Evolutionary conservation across 2,329 filamentous ascomycete genomes (phyloP).

Genomic region (Colletotrichum eleusines): DNA sequence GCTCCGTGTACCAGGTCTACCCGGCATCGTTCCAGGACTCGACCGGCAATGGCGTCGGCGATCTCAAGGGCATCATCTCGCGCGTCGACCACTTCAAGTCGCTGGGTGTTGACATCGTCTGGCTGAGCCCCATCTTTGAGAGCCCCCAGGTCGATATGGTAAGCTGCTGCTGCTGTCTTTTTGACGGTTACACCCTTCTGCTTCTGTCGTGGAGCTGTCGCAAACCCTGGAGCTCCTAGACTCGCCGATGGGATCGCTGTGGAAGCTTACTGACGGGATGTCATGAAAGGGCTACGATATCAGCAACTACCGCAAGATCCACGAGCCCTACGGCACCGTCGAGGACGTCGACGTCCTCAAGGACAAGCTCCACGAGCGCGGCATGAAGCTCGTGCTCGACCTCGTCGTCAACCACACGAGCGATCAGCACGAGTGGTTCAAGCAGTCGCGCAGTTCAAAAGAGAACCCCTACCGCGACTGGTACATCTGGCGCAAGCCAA

Average conservation of each 20-base stretch:
- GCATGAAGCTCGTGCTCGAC: slow-evolving; percentile 79
- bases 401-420: slow-evolving; percentile 80
- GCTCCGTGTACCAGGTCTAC: slow-evolving; percentile 71
- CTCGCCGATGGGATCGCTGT: background rate
- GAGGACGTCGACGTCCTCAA: slow-evolving; percentile 75
- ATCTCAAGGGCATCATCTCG: slow-evolving; percentile 69
- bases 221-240: background rate
- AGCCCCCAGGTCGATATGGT: slow-evolving; percentile 74
- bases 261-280: background rate
- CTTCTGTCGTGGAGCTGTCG: background rate
- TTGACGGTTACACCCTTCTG: background rate
- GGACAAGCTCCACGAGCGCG: slow-evolving; percentile 68
- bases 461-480: slow-evolving; percentile 68
- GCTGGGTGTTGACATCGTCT: slow-evolving; percentile 70
- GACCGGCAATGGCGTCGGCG: slow-evolving; percentile 66
- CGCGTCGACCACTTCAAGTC: slow-evolving; percentile 66
- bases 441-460: slow-evolving; percentile 65
- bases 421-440: slow-evolving; percentile 69
- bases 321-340: slow-evolving; percentile 75
- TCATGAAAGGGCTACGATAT: slow-evolving; percentile 73
- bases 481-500: slow-evolving; percentile 75
- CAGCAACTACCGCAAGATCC: slow-evolving; percentile 74
- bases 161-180: slow-evolving; percentile 22
- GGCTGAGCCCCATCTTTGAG: slow-evolving; percentile 63
- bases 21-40: slow-evolving; percentile 72